Conservation (phyloP, 2,329 filamentous ascomycete species). For the Neoarthrinium moseri region DNA sequence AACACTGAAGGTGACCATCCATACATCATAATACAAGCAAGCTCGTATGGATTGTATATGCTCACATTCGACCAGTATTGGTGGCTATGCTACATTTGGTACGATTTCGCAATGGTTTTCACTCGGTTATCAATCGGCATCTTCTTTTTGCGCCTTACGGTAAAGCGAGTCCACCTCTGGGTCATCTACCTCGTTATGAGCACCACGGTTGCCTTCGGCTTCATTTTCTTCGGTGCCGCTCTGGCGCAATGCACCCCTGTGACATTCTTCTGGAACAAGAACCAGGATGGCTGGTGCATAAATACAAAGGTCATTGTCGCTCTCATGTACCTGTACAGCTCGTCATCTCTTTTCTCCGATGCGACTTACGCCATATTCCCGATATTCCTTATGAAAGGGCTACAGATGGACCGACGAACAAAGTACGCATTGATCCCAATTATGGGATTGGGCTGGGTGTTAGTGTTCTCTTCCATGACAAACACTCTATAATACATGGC, state of each 20-base stretch:
- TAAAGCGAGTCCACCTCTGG: conserved; percentile 10
- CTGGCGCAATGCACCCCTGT: conserved; percentile 17
- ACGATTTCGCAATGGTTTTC: conserved; percentile 16
- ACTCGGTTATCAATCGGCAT: conserved; percentile 17
- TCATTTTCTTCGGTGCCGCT: conserved; percentile 18
- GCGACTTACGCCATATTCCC: conserved; percentile 49
- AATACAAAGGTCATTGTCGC: conserved; percentile 35
- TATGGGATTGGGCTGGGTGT: conserved; percentile 46
- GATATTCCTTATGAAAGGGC: conserved; percentile 44
- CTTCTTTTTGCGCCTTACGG: conserved; percentile 19
- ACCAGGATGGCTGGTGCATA: conserved; percentile 20
- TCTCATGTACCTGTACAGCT: conserved; percentile 43
- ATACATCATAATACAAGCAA: too few relatives aligned
- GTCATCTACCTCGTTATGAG: conserved; percentile 16
- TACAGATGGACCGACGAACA: conserved; percentile 45
- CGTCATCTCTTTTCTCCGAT: conserved; percentile 46
- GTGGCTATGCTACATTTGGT: conserved; percentile 15
- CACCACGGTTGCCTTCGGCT: conserved; percentile 14
- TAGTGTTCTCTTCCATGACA: neutral
- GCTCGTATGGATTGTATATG: too few relatives aligned
- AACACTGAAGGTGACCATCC: too few relatives aligned
- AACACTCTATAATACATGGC: neutral
- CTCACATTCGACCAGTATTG: too few relatives aligned
- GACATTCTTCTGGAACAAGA: conserved; percentile 18
- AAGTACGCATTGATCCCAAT: conserved; percentile 45